These are phyloP conservation scores for Mycena olivaceomarginata DNA, from an alignment of 768 basidiomycete species.

Conservation along the genomic window DNA sequence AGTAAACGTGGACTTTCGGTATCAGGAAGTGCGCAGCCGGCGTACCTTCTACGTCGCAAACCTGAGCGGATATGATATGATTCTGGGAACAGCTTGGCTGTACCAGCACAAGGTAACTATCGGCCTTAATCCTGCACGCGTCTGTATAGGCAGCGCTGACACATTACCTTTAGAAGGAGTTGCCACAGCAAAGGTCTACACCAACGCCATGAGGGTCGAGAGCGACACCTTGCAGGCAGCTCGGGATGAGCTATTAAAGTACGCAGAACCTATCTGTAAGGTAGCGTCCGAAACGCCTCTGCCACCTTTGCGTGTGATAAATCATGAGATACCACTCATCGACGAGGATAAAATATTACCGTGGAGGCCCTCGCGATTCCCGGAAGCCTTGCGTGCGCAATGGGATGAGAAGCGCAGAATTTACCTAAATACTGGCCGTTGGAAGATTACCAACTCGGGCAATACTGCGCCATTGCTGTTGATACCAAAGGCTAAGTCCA, in stretches of 20 bases:
- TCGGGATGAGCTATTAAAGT: slow-evolving; percentile 16
- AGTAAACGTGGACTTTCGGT: too few relatives aligned
- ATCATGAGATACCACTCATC: slow-evolving; percentile 51
- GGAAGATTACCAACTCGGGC: background rate
- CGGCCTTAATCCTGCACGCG: slow-evolving; percentile 44
- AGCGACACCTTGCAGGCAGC: background rate
- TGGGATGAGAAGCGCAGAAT: background rate
- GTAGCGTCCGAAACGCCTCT: slow-evolving; percentile 43
- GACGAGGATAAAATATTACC: slow-evolving; percentile 48
- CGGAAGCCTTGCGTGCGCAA: slow-evolving; percentile 29
- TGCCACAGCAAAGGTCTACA: slow-evolving; percentile 7
- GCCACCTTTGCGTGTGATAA: slow-evolving; percentile 52
- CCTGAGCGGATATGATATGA: slow-evolving; percentile 52
- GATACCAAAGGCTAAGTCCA: too few relatives aligned
- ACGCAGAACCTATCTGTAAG: slow-evolving; percentile 4
- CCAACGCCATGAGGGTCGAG: background rate
- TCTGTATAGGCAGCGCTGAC: slow-evolving; percentile 29
- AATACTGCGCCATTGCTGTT: too few relatives aligned
- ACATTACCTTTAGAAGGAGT: slow-evolving; percentile 34
- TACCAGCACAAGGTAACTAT: slow-evolving; percentile 47
- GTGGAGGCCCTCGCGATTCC: slow-evolving; percentile 49
- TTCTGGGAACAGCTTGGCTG: slow-evolving; percentile 51
- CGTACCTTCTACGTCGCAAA: slow-evolving; percentile 52
- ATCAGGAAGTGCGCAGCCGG: slow-evolving; percentile 27
- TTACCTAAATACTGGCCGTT: background rate